Evolutionary conservation across 352 stramenopile species (phyloP), one percentile per base, ranked within the genome.

Genomic region (Thalassiosira ordinaria): DNA sequence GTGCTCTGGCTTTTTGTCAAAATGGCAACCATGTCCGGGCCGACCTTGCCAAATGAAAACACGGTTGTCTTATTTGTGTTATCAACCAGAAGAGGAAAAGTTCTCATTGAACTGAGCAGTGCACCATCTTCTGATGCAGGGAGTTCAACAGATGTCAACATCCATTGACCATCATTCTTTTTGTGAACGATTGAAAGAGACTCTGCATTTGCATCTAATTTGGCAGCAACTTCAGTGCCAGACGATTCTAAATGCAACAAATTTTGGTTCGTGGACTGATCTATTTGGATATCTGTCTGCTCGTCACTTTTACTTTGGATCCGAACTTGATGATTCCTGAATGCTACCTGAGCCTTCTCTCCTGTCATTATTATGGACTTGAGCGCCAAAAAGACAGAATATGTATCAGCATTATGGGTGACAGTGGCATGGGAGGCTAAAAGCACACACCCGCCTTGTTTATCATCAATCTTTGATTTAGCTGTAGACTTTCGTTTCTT

Each of bases 31-130:
- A 75, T 46, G 39, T 77, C 67, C 53, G 61, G 22, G 14, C 69
- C 59, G 20, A 84, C 22, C 24, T 39, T 60, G 11, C 76, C 76
- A 59, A 84, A 84, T 31, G 76, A 84, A 73, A 78, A 80, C 16
- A 84, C 67, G 27, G 46, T 66, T 69, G 26, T 6, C 1, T 20
- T 24, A 33, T 61, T 52, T 27, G 57, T 60, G 29, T 74, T n/a
- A n/a, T n/a, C 55, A n/a, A 47, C 11, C 56, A 35, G 52, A 53
- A 84, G 46, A 46, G 55, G 16, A 61, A 75, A 73, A 51, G 69
- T 68, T 47, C 26, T 61, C 1, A 64, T 47, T 33, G 67, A 72
- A 67, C 52, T 52, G 2, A 55, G 56, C 20, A 70, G n/a, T 51
- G 24, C 52, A 35, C 53, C 56, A 65, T 69, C 37, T 2, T n/a